These are phyloP conservation scores for Pelargonium australe DNA, from an alignment of 441 rosid species.

Conservation along the genomic window DNA sequence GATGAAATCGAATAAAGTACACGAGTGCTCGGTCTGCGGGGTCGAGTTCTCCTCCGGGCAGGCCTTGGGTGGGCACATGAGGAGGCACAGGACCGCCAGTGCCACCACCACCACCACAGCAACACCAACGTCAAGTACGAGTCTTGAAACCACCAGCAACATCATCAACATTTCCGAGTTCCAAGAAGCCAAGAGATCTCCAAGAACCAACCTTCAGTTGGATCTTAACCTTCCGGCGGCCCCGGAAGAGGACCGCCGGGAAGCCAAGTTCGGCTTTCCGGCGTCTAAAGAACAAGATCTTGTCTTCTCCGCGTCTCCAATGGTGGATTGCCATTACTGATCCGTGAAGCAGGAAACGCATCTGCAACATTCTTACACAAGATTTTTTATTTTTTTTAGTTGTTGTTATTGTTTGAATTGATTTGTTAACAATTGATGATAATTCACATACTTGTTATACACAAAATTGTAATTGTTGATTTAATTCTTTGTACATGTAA, in stretches of 20 bases:
- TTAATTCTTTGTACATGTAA: neutral
- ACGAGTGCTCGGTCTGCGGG: constrained; percentile 55
- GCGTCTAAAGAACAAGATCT: constrained; percentile 34
- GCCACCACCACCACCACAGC: constrained; percentile 5
- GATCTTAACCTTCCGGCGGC: constrained; percentile 45
- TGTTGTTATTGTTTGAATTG: neutral
- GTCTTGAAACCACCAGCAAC: neutral
- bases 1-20: constrained; percentile 35
- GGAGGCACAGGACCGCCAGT: constrained; percentile 39
- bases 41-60: constrained; percentile 61
- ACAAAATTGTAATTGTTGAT: neutral
- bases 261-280: constrained; percentile 24
- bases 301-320: constrained; percentile 29
- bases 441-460: neutral
- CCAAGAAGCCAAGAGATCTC: constrained; percentile 16
- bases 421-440: constrained; percentile 3
- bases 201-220: constrained; percentile 21
- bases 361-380: no score
- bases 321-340: constrained; percentile 39
- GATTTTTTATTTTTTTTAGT: neutral
- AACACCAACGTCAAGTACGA: constrained; percentile 11
- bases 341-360: neutral
- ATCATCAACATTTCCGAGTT: constrained; percentile 4
- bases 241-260: constrained; percentile 18
- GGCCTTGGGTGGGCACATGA: constrained; percentile 69